phyloP scores from a whole-genome alignment of 164 flowering plant species.

The Euptelea pleiosperma region DNA sequence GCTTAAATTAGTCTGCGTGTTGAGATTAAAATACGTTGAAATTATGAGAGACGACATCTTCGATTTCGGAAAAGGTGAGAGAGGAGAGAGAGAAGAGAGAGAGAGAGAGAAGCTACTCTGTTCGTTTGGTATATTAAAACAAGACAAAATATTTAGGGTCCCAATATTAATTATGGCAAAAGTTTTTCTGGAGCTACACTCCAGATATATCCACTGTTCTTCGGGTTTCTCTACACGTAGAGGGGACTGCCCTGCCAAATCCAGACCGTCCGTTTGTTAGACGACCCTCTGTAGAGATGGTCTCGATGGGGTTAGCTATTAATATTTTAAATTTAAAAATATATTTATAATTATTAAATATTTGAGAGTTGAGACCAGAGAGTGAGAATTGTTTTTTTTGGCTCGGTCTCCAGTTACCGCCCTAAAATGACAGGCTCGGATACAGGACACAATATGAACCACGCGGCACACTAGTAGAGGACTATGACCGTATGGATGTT shows the following conservation, averaged over 20 bases:
- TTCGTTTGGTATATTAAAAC: slow-evolving; percentile 2
- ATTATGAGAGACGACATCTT: slow-evolving; percentile 24
- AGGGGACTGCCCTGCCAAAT: neutral
- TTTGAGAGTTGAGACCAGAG: too few species aligned
- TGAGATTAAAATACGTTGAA: slow-evolving; percentile 23
- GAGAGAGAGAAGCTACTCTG: slow-evolving; percentile 7
- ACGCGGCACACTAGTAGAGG: too few species aligned
- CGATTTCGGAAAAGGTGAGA: slow-evolving; percentile 17
- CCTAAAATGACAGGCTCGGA: too few species aligned
- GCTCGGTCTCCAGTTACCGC: too few species aligned
- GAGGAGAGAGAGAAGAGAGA: slow-evolving; percentile 1
- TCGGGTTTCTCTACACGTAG: neutral
- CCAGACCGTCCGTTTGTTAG: neutral
- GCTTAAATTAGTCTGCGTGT: slow-evolving; percentile 14
- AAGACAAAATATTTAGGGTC: neutral
- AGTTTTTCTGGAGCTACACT: slow-evolving; percentile 3
- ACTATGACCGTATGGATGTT: too few species aligned
- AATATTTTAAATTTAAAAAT: neutral
- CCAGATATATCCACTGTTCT: neutral
- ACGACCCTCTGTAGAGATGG: too few species aligned
- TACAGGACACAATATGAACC: too few species aligned
- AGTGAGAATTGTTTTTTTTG: too few species aligned
- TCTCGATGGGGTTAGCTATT: neutral
- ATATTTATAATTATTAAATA: too few species aligned
- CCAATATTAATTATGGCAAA: neutral